These are phyloP conservation scores for Venustampulla echinocandica DNA, from an alignment of 495 filamentous ascomycete species.

Conservation along the genomic window DNA sequence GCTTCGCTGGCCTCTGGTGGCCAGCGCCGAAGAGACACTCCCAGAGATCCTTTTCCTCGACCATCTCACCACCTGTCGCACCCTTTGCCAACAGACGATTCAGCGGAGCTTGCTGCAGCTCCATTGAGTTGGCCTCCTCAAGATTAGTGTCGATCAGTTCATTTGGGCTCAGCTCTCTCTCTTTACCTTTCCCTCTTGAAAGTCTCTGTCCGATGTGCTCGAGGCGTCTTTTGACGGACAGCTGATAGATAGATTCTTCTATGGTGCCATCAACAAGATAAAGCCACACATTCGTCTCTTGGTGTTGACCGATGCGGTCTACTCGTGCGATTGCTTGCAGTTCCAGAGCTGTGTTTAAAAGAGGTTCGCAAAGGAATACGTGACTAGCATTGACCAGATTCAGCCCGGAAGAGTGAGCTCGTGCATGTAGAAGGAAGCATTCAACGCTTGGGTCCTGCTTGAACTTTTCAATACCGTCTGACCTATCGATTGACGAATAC, in stretches of 20 bases:
- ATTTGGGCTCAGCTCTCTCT: slow-evolving; percentile 21
- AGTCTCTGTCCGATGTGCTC: slow-evolving; percentile 56
- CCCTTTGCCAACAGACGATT: slow-evolving; percentile 60
- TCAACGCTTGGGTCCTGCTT: slow-evolving; percentile 65
- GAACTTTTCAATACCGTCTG: slow-evolving; percentile 61
- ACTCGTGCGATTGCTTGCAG: slow-evolving; percentile 91
- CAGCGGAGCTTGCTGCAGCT: slow-evolving; percentile 63
- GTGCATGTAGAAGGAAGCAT: slow-evolving; percentile 82
- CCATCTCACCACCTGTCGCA: slow-evolving; percentile 67
- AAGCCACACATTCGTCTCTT: slow-evolving; percentile 87
- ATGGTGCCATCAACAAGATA: slow-evolving; percentile 84
- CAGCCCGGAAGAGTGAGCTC: slow-evolving; percentile 76
- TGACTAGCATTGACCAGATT: slow-evolving; percentile 90
- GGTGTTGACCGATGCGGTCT: slow-evolving; percentile 84
- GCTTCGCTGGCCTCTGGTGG: background rate
- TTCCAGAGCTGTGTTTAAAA: slow-evolving; percentile 88
- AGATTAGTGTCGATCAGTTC: slow-evolving; percentile 24
- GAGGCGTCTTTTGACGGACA: slow-evolving; percentile 69
- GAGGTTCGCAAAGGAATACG: slow-evolving; percentile 88
- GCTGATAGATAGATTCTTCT: slow-evolving; percentile 79
- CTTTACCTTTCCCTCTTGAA: slow-evolving; percentile 28
- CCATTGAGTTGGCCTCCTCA: slow-evolving; percentile 68
- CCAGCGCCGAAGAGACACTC: slow-evolving; percentile 60
- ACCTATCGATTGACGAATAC: slow-evolving; percentile 52
- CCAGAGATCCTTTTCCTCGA: slow-evolving; percentile 78